phyloP scores from a whole-genome alignment of 2,329 filamentous ascomycete species.

The Ophiostoma angusticollis region DNA sequence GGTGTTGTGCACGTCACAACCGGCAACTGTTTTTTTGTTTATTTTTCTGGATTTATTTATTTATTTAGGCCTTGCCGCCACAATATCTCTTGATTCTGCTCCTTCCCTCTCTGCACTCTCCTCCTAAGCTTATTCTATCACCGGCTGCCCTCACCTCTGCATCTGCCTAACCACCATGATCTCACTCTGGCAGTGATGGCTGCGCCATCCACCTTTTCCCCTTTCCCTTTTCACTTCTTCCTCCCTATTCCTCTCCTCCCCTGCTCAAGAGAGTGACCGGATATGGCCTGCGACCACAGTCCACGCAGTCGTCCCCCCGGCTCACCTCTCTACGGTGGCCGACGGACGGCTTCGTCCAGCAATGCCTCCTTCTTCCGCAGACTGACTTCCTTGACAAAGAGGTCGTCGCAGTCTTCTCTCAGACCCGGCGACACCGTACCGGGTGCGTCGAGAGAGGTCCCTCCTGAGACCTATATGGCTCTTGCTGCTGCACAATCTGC shows the following conservation, averaged over 20 bases:
- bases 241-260: background rate
- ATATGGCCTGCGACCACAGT: slow-evolving; percentile 1
- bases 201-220: background rate
- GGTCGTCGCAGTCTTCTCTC: too few relatives aligned
- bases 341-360: slow-evolving; percentile 2
- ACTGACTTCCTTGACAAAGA: slow-evolving; percentile 5
- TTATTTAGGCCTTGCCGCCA: background rate
- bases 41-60: slow-evolving; percentile 1
- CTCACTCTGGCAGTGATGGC: too few relatives aligned
- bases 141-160: too few relatives aligned
- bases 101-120: background rate
- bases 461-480: too few relatives aligned
- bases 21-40: slow-evolving; percentile 2
- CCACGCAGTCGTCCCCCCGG: slow-evolving; percentile 1
- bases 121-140: too few relatives aligned
- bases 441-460: too few relatives aligned
- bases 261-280: too few relatives aligned
- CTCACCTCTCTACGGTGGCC: slow-evolving; percentile 2
- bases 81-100: too few relatives aligned
- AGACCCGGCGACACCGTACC: too few relatives aligned
- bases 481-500: slow-evolving; percentile 5
- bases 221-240: background rate
- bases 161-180: too few relatives aligned
- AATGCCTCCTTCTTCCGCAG: slow-evolving; percentile 6
- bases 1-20: background rate